A percentile compares a stretch with the other conserved stretches of the same genome.
These are phyloP conservation scores for Colletotrichum abscissum DNA, from an alignment of 2,329 filamentous ascomycete species.

Conservation along the genomic window DNA sequence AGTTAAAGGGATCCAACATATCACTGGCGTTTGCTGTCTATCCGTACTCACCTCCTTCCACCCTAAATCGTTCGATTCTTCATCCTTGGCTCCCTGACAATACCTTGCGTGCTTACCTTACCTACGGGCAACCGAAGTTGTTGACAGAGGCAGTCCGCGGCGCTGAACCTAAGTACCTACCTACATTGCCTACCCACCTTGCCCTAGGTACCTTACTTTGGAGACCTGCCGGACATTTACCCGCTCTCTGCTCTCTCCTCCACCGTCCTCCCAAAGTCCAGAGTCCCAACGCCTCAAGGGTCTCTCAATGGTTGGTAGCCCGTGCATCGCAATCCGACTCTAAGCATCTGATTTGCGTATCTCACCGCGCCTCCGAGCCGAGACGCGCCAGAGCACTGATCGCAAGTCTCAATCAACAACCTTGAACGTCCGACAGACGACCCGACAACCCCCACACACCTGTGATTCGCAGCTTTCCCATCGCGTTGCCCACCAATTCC, in stretches of 20 bases:
- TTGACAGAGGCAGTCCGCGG: background rate
- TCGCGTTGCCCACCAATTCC: background rate
- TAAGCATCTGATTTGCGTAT: background rate
- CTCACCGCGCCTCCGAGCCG: background rate
- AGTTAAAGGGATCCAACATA: background rate
- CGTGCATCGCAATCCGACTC: background rate
- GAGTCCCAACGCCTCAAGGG: background rate
- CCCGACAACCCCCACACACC: background rate
- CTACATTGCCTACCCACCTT: no score
- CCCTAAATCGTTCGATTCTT: background rate
- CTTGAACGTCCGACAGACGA: background rate
- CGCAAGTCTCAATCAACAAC: background rate
- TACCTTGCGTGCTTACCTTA: no score
- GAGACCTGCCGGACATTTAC: no score
- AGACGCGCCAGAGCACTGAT: background rate
- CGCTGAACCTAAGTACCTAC: background rate
- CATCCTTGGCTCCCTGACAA: background rate
- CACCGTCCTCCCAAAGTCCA: background rate
- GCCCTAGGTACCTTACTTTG: no score
- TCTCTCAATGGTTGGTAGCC: background rate
- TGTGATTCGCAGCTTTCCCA: background rate
- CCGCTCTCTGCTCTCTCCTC: background rate
- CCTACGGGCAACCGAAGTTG: background rate
- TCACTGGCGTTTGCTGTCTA: background rate
- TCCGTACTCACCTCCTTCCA: background rate